These are phyloP conservation scores for Colletotrichum cordylinicola DNA, from an alignment of 2,329 filamentous ascomycete genomes.

Conservation along the genomic window DNA sequence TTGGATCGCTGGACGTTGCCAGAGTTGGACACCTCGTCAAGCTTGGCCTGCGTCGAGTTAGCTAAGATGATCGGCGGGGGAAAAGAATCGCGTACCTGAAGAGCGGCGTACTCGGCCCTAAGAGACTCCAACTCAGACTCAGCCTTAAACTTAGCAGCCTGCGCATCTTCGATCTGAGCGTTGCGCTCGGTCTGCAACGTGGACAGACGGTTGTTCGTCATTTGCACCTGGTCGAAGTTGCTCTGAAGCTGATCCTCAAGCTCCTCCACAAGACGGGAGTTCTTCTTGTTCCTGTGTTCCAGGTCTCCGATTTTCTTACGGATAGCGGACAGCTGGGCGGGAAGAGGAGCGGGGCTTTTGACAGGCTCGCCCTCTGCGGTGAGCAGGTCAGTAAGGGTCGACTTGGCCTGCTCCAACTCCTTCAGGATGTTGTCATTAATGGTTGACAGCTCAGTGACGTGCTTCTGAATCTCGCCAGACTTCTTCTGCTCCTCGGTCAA, in stretches of 20 bases:
- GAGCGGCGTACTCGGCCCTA: constrained; percentile 72
- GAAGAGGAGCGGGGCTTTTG: constrained; percentile 52
- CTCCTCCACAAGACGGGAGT: constrained; percentile 89
- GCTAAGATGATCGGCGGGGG: neutral
- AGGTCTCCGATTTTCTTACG: constrained; percentile 70
- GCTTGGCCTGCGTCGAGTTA: constrained; percentile 52
- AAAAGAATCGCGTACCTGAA: constrained; percentile 69
- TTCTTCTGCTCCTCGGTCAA: constrained; percentile 65
- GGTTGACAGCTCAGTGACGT: constrained; percentile 59
- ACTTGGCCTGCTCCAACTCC: constrained; percentile 67
- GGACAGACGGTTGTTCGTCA: constrained; percentile 84
- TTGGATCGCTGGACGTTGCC: constrained; percentile 62
- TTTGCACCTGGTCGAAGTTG: constrained; percentile 93
- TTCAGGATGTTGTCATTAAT: constrained; percentile 66
- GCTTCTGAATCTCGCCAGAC: constrained; percentile 59
- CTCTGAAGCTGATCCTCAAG: constrained; percentile 94
- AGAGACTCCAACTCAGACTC: constrained; percentile 73
- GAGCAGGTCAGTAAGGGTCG: constrained; percentile 58
- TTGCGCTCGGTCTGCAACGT: constrained; percentile 78
- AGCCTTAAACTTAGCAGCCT: constrained; percentile 64
- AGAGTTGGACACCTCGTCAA: neutral
- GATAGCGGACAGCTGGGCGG: constrained; percentile 64
- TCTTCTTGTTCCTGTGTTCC: constrained; percentile 81
- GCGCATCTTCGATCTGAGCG: constrained; percentile 79
- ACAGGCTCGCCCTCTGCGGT: constrained; percentile 51